Evolutionary conservation across 1,284 basidiomycete species (phyloP), one percentile per base, ranked within the genome.

Genomic region (Marasmius oreades): DNA sequence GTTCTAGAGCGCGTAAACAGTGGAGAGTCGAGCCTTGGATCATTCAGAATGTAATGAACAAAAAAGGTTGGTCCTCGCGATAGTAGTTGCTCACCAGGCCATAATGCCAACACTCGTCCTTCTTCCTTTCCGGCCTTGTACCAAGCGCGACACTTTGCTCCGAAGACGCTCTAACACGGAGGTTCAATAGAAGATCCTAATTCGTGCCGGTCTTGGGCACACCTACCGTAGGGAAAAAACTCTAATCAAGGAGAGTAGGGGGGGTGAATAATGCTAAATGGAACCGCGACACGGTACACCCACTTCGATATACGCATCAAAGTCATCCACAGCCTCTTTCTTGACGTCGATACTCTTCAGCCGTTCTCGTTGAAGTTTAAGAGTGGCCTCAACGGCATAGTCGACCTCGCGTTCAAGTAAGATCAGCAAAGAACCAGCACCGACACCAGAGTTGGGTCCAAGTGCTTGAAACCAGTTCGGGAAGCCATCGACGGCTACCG

Each of bases 81-180:
- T n/a, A 8, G 20, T 26, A 1, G 12, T 20, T 53, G 53, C 67
- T 23, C 59, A 78, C 83, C 82, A 23, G 84, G 85, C 82, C 82
- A 88, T 3, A 87, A 68, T 0, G 73, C 82, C 20, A 76, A 74
- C 2, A 86, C 71, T 1, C 80, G 74, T 2, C 85, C 84, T 56
- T 84, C 80, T 61, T 77, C 76, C 58, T 78, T 78, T 3, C 82
- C 82, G 46, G 71, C 73, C 65, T 87, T 87, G 63, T 87, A 88
- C 86, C 86, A 88, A 2, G 82, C 82, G 5, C 77, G 73, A 62
- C 85, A 86, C 56, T 79, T 78, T 55, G 78, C 77, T 34, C 76
- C 75, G 64, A 77, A 86, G 1, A 86, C 82, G 2, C 81, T 84
- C 80, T 85, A 53, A 36, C 34, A n/a, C 31, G n/a, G 59, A 48